Evolutionary conservation across 1,139 yeast species (phyloP).

Genomic region (Yamadazyma trypodendri): DNA sequence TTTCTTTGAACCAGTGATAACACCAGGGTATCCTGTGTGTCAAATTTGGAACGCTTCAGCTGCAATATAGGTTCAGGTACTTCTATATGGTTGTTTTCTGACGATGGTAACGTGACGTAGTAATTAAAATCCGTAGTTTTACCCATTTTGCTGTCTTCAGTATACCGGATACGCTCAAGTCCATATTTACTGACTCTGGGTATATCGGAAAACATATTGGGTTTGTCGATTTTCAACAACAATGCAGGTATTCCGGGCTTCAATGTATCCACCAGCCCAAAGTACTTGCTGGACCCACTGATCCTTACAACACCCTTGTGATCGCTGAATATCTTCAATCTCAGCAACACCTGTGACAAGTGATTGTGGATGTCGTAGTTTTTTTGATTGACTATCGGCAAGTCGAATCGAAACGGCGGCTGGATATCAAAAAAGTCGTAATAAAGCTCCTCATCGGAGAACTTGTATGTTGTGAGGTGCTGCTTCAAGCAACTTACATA

Average conservation of each 20-base stretch:
- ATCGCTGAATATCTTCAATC: conserved; percentile 19
- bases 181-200: conserved; percentile 27
- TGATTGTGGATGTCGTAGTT: conserved; percentile 15
- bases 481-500: conserved; percentile 2
- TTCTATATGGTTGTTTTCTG: background rate
- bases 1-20: background rate
- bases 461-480: background rate
- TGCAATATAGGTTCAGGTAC: too few relatives aligned
- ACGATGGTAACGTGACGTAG: conserved; percentile 2
- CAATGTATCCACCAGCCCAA: conserved; percentile 13
- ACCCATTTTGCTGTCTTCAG: background rate
- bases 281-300: conserved; percentile 33
- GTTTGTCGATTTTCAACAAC: conserved; percentile 28
- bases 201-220: conserved; percentile 26
- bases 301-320: conserved; percentile 18
- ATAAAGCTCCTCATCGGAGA: background rate
- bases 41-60: background rate
- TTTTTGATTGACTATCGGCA: background rate
- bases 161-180: conserved; percentile 11
- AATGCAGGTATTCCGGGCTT: conserved; percentile 10
- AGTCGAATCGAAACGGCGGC: conserved; percentile 3
- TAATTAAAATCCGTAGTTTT: too few relatives aligned
- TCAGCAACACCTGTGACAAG: conserved; percentile 19
- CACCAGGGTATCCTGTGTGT: background rate
- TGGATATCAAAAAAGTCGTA: conserved; percentile 1